Evolutionary conservation across 768 basidiomycete species (phyloP), one percentile per base, ranked within the genome.

Genomic region (Polyporus arcularius): DNA sequence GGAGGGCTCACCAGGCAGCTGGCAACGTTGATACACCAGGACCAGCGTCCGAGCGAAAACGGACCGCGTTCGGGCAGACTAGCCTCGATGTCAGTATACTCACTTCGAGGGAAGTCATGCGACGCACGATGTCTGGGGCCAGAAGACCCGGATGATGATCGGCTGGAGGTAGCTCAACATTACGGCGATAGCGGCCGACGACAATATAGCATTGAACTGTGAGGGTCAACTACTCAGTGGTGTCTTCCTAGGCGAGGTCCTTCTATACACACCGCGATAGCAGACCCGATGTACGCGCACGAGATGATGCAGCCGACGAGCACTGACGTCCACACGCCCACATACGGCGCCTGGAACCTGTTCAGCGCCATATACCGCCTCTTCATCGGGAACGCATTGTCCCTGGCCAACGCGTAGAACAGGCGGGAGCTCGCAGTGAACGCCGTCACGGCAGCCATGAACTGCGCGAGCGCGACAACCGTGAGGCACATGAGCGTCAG

Each of bases 101-200:
- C 15, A 38, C 15, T 38, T 21, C 18, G 21, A 9, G 16, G 35
- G n/a, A 40, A 30, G 10, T 42, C 47, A 53, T 31, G 32, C 54
- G 11, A 49, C 50, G 50, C 10, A 75, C 78, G 66, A 83, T 76
- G 82, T 75, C 8, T 73, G 68, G 6, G 83, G 82, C 83, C 83
- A 85, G 68, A 85, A 82, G 4, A 83, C 80, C 6, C 84, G 79
- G 43, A 85, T 83, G 45, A 82, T 74, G 60, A 86, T 83, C 11
- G 83, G 84, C 62, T 84, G 82, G 21, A 83, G 60, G 65, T 86
- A 86, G 56, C 81, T 78, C 47, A 85, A 74, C 82, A 86, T 83
- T 2, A 83, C 83, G 2, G 83, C 76, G 62, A 85, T 81, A 2
- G 82, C 82, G 9, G 81, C 82, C 30, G 82, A 84, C 2, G 82